Evolutionary conservation across 129 eudicot genomes (phyloP).

Genomic region (Smallanthus sonchifolius): DNA sequence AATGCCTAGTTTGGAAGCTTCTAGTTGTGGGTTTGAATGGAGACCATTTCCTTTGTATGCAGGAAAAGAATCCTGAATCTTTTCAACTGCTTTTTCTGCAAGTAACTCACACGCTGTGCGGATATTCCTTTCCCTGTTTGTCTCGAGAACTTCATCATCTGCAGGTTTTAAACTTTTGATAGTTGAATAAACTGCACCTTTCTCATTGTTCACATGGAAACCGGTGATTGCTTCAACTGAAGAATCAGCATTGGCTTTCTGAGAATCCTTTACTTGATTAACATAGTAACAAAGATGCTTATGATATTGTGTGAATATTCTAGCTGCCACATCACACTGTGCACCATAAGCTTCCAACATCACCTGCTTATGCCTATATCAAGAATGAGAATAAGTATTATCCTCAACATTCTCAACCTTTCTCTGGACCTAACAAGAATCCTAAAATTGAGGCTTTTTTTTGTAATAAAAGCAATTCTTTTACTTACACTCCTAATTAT

Average conservation of each 20-base stretch:
- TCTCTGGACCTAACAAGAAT: no score
- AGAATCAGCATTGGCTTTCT: slow-evolving; percentile 43
- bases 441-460: no score
- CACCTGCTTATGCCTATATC: slow-evolving; percentile 90
- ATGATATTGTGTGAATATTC: slow-evolving; percentile 81
- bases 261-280: slow-evolving; percentile 67
- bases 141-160: slow-evolving; percentile 12
- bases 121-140: slow-evolving; percentile 26
- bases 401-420: neutral
- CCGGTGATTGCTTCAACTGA: slow-evolving; percentile 24
- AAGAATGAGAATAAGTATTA: slow-evolving; percentile 8
- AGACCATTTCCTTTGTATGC: slow-evolving; percentile 86
- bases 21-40: slow-evolving; percentile 17
- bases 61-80: slow-evolving; percentile 37
- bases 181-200: slow-evolving; percentile 51
- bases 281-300: slow-evolving; percentile 59
- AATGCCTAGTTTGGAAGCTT: slow-evolving; percentile 20
- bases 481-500: no score
- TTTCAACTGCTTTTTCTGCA: slow-evolving; percentile 28
- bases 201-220: slow-evolving; percentile 36
- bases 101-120: slow-evolving; percentile 55
- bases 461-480: no score
- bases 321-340: slow-evolving; percentile 83
- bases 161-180: slow-evolving; percentile 17
- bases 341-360: slow-evolving; percentile 84